These are phyloP conservation scores for Acephala macrosclerotiorum DNA, from an alignment of 2,329 filamentous ascomycete genomes.

Conservation along the genomic window DNA sequence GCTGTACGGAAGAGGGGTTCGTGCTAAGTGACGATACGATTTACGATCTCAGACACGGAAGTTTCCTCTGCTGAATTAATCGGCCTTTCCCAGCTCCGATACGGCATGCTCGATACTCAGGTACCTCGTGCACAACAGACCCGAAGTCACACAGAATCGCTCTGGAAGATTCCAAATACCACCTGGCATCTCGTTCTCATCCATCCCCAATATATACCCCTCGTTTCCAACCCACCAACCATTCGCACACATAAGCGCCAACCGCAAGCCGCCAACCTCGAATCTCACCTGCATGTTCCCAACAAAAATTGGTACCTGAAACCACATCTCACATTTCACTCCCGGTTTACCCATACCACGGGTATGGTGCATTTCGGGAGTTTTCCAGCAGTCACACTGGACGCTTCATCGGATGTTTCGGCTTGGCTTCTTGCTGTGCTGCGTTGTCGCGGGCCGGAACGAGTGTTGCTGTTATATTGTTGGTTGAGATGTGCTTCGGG, in stretches of 20 bases:
- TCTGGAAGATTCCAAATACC: too few relatives aligned
- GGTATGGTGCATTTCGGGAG: too few relatives aligned
- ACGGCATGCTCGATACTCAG: not conserved
- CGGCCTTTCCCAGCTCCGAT: not conserved
- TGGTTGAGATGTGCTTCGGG: too few relatives aligned
- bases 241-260: not conserved
- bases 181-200: not conserved
- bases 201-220: too few relatives aligned
- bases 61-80: not conserved
- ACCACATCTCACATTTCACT: not conserved
- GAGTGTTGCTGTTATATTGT: too few relatives aligned
- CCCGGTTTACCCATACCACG: too few relatives aligned
- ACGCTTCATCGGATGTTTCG: too few relatives aligned
- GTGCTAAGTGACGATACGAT: not conserved
- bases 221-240: not conserved
- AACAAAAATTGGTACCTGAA: not conserved
- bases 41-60: not conserved
- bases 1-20: not conserved
- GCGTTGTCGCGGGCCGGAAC: too few relatives aligned
- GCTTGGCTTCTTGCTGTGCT: too few relatives aligned
- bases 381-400: too few relatives aligned
- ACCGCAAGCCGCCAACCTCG: constrained; percentile 5
- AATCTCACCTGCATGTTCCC: constrained; percentile 5
- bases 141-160: too few relatives aligned
- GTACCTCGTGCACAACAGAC: not conserved